These are phyloP conservation scores for Diddensiella santjacobensis DNA, from an alignment of 805 yeast genomes.

Conservation along the genomic window DNA sequence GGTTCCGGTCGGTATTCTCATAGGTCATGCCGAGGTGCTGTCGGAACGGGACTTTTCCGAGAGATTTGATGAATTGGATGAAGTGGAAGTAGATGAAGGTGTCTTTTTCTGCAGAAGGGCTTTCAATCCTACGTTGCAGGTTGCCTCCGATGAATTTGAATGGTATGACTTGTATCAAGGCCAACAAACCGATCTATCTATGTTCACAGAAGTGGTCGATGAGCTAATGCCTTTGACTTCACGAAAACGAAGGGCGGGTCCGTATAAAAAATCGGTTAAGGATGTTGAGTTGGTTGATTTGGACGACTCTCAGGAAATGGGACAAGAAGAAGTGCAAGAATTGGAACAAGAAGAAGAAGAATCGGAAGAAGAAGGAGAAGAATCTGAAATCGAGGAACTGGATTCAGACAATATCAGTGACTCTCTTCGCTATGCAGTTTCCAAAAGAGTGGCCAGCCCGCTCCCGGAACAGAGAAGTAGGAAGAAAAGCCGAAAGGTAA, in stretches of 20 bases:
- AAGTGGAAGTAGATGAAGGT: neutral
- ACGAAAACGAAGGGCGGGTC: constrained; percentile 1
- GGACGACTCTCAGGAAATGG: neutral
- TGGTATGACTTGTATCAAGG: constrained; percentile 16
- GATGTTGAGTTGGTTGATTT: neutral
- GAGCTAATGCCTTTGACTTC: constrained; percentile 1
- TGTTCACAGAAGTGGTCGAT: neutral
- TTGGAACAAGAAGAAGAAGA: neutral
- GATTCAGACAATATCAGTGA: neutral
- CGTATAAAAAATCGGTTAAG: neutral
- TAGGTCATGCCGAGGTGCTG: constrained; percentile 14
- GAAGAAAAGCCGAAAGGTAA: constrained; percentile 1
- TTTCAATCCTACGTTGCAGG: constrained; percentile 4
- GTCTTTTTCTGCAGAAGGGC: constrained; percentile 14
- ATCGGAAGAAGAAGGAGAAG: constrained; percentile 1
- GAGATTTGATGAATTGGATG: neutral
- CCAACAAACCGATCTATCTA: constrained; percentile 11
- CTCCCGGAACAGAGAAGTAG: neutral
- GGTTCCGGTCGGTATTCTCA: constrained; percentile 3
- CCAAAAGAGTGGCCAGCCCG: no score
- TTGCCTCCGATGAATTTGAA: constrained; percentile 15
- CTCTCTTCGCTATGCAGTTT: neutral
- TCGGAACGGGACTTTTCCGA: neutral
- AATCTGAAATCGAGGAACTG: constrained; percentile 7
- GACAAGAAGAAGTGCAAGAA: neutral